phyloP scores from a whole-genome alignment of 2,329 filamentous ascomycete genomes.

The Colletotrichum zoysiae region DNA sequence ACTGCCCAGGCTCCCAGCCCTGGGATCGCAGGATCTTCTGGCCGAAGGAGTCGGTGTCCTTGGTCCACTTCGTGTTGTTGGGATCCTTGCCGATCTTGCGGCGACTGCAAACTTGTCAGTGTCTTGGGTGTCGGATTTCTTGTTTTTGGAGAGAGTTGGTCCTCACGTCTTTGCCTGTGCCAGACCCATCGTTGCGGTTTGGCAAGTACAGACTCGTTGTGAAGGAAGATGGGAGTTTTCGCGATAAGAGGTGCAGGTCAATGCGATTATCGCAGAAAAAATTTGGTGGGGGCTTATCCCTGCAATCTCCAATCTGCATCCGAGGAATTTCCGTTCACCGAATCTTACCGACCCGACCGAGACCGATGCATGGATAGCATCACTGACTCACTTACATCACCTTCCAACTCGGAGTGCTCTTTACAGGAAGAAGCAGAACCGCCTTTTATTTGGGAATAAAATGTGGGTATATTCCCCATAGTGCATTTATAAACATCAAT shows the following conservation, averaged over 20 bases:
- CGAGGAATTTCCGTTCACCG: conserved; percentile 21
- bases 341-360: background rate
- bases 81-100: conserved; percentile 89
- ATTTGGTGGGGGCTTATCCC: conserved; percentile 37
- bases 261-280: conserved; percentile 40
- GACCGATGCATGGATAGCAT: background rate
- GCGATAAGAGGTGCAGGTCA: conserved; percentile 32
- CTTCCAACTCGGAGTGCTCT: background rate
- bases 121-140: background rate
- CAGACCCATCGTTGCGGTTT: conserved; percentile 42
- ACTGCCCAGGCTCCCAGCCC: conserved; percentile 90
- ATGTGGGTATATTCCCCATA: too few relatives aligned
- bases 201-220: conserved; percentile 18
- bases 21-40: conserved; percentile 90
- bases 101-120: conserved; percentile 47
- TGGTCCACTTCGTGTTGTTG: conserved; percentile 95
- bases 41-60: conserved; percentile 85
- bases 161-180: conserved; percentile 40
- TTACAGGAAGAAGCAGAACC: background rate
- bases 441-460: too few relatives aligned
- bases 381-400: background rate
- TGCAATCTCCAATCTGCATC: conserved; percentile 19
- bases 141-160: background rate
- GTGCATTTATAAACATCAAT: too few relatives aligned
- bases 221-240: conserved; percentile 29